Conservation (phyloP, 169 alveolate species). For the Miamiensis avidus region DNA sequence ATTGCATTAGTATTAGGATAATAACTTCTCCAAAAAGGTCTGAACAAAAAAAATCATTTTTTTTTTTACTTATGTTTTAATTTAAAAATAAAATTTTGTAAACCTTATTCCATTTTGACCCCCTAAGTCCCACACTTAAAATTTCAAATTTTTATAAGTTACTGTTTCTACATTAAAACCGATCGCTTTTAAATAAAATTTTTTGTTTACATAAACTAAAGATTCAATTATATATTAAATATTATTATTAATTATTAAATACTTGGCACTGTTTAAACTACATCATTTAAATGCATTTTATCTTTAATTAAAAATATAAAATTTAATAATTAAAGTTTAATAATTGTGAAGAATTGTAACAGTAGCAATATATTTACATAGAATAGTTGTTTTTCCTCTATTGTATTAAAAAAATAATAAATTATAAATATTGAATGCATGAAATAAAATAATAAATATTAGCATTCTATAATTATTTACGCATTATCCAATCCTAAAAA, state of each 20-base stretch:
- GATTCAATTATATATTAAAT: background rate
- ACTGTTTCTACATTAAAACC: slow-evolving; percentile 89
- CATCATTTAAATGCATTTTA: slow-evolving; percentile 65
- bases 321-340: too few relatives aligned
- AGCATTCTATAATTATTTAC: background rate
- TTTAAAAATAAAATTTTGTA: background rate
- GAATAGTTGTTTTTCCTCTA: slow-evolving; percentile 80
- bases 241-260: too few relatives aligned
- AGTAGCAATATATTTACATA: slow-evolving; percentile 39
- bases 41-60: background rate
- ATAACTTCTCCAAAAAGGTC: slow-evolving; percentile 86
- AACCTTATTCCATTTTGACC: slow-evolving; percentile 85
- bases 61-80: too few relatives aligned
- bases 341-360: too few relatives aligned
- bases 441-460: too few relatives aligned
- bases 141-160: slow-evolving; percentile 72
- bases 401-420: too few relatives aligned
- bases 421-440: too few relatives aligned
- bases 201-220: background rate
- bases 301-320: slow-evolving; percentile 19
- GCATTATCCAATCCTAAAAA: slow-evolving; percentile 51
- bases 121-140: slow-evolving; percentile 88
- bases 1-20: slow-evolving; percentile 84
- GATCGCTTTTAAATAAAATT: slow-evolving; percentile 41
- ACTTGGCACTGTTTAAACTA: slow-evolving; percentile 74